These are phyloP conservation scores for Glonium stellatum DNA, from an alignment of 495 filamentous ascomycete species.

Conservation along the genomic window DNA sequence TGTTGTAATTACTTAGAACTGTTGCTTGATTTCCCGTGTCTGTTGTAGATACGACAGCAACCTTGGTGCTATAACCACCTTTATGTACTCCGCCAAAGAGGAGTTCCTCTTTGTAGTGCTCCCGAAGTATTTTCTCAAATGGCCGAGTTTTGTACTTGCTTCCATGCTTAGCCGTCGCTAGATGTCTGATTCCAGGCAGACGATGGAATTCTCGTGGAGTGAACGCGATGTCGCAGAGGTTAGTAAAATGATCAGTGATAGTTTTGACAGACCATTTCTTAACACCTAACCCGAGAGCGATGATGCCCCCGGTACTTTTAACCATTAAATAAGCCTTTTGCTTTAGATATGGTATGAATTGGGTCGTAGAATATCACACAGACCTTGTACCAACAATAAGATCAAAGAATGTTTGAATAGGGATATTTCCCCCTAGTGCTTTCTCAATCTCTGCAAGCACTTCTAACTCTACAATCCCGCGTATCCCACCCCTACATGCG, in stretches of 20 bases:
- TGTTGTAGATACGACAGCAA: no score
- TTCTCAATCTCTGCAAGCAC: conserved; percentile 36
- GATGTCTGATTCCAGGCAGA: conserved; percentile 30
- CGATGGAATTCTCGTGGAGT: conserved; percentile 33
- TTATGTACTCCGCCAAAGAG: no score
- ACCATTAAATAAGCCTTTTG: no score
- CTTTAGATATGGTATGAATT: no score
- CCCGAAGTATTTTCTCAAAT: no score
- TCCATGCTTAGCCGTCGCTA: no score
- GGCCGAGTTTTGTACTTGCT: no score
- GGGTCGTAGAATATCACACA: no score
- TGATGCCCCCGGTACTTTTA: conserved; percentile 51
- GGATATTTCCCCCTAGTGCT: conserved; percentile 25
- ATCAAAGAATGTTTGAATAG: conserved; percentile 42
- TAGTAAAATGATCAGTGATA: conserved; percentile 40
- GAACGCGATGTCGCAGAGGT: conserved; percentile 39
- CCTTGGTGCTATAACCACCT: no score
- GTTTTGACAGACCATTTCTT: conserved; percentile 40
- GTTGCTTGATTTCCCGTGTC: no score
- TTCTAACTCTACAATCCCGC: conserved; percentile 41
- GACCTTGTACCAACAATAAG: conserved; percentile 44
- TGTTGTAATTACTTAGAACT: no score
- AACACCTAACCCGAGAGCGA: conserved; percentile 48
- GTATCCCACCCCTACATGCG: conserved; percentile 43
- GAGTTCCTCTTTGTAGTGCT: no score